These are phyloP conservation scores for Stemphylium lycopersici DNA, from an alignment of 2,329 filamentous ascomycete genomes.

Conservation along the genomic window DNA sequence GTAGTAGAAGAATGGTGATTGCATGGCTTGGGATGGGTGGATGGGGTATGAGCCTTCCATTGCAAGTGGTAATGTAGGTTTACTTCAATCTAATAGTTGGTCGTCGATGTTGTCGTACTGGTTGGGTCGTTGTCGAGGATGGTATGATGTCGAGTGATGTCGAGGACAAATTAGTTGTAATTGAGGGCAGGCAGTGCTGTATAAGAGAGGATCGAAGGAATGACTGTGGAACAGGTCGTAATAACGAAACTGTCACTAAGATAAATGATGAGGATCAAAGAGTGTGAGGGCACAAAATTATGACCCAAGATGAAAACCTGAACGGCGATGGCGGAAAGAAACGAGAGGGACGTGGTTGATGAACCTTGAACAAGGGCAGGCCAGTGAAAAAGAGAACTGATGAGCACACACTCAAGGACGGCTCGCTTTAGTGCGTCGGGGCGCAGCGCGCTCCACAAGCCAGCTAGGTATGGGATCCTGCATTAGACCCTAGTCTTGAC, in stretches of 20 bases:
- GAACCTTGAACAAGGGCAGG: slow-evolving; percentile 49
- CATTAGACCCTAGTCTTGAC: slow-evolving; percentile 23
- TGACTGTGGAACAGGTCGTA: slow-evolving; percentile 50
- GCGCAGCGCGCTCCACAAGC: slow-evolving; percentile 48
- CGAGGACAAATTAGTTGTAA: slow-evolving; percentile 35
- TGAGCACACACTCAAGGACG: slow-evolving; percentile 48
- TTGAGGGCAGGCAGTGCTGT: slow-evolving; percentile 30
- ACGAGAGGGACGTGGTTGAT: slow-evolving; percentile 51
- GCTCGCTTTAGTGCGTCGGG: slow-evolving; percentile 48
- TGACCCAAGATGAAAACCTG: slow-evolving; percentile 47
- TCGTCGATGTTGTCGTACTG: slow-evolving; percentile 7
- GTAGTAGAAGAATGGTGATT: slow-evolving; percentile 87
- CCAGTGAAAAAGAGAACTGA: slow-evolving; percentile 52
- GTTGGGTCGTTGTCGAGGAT: slow-evolving; percentile 29
- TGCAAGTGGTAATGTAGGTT: slow-evolving; percentile 35
- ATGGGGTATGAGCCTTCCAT: slow-evolving; percentile 71
- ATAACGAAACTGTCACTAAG: slow-evolving; percentile 51
- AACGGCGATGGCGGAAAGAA: slow-evolving; percentile 43
- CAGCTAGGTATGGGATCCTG: slow-evolving; percentile 35
- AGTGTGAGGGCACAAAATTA: slow-evolving; percentile 23
- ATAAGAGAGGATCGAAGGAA: slow-evolving; percentile 41
- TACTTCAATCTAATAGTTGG: background rate
- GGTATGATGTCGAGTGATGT: slow-evolving; percentile 15
- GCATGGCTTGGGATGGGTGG: slow-evolving; percentile 63
- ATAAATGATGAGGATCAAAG: slow-evolving; percentile 21